Base-by-base conservation (phyloP, 2,329 filamentous ascomycete species). In the Fusarium chaquense region DNA sequence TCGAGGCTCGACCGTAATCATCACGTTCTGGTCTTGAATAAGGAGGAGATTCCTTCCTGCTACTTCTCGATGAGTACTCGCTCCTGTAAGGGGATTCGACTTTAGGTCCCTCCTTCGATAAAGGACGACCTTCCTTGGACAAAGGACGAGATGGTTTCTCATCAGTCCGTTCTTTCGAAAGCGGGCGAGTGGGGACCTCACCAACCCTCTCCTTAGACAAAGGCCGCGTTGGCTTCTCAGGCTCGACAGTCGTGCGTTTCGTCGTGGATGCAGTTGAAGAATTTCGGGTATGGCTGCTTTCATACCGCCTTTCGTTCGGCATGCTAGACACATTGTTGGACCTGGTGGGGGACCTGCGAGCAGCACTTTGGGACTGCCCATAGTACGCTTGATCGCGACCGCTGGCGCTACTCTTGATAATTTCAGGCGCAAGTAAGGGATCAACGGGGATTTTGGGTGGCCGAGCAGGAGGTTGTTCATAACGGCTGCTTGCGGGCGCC, bases 301-400 rank as follows among this genome's bases (percentile, higher is more conserved):
- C 72, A 40, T 69, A 70, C 20, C 69, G 68, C 44, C 75, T 70
- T 18, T 78, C 77, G 46, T 70, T 73, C 45, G 61, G 75, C 40
- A 75, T 75, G 49, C 67, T 77, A 59, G 70, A 67, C 35, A 47
- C 71, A 40, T 73, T 77, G 55, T 67, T 78, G 66, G 74, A 78
- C 35, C 77, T 78, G 26, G 71, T 75, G 20, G 76, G 76, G n/a
- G 76, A 74, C 35, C 69, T 70, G 10, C 61, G 69, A 50, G 46
- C 63, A 33, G 61, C 47, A 33, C 54, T 50, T 20, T 71, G 65
- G 32, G 70, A 53, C 18, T 68, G 67, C 6, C 62, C 67, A 57
- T 76, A 72, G 53, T 84, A 84, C 0, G 76, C 72, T 54, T 82
- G 80, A 40, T 86, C 83, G 4, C 84, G 80, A 6, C 82, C 79